Evolutionary conservation across 176 grass and related monocot genomes (phyloP), one percentile per base, ranked within the genome.

Genomic region (Rhynchospora tenuis): DNA sequence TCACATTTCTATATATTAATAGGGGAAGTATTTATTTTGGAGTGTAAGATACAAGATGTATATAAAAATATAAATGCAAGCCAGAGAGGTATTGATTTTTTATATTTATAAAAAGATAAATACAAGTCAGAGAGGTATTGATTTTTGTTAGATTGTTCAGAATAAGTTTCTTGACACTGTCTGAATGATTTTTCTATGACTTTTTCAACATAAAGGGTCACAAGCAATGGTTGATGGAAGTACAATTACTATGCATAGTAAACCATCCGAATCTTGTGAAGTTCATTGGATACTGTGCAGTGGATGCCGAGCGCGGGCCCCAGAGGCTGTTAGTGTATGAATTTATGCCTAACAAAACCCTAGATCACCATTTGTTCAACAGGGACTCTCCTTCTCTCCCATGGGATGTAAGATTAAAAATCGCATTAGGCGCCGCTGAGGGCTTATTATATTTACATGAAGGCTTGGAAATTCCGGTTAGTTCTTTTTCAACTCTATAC

Each of bases 201-300:
- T 3, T 76, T 29, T 55, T 3, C 48, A 74, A 27, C 7, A 27
- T 61, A 56, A 28, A 90, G 88, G 88, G 88, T 72, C 84, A 90
- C 63, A 90, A 90, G 63, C 65, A 90, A 50, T 90, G 89, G 89
- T 59, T 90, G 44, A 70, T 86, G 9, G 89, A 90, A 87, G 85
- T 90, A 27, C 85, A 87, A 27, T 62, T 87, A 60, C 81, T 90
- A 28, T 85, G 65, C 17, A 71, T 90, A 52, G 89, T 90, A 24
- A 78, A 87, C 26, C 89, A 90, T 78, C 74, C 89, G 24, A 85
- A 87, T 87, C 89, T 90, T 54, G 75, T 87, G 5, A 85, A 90
- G 59, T 83, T 90, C 9, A 73, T 90, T 45, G 89, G 85, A 46
- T 90, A 90, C 59, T 90, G 89, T 69, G 13, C 59, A 3, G 47